Evolutionary conservation across 768 basidiomycete species (phyloP).

Genomic region (Rhizopogon sp.): DNA sequence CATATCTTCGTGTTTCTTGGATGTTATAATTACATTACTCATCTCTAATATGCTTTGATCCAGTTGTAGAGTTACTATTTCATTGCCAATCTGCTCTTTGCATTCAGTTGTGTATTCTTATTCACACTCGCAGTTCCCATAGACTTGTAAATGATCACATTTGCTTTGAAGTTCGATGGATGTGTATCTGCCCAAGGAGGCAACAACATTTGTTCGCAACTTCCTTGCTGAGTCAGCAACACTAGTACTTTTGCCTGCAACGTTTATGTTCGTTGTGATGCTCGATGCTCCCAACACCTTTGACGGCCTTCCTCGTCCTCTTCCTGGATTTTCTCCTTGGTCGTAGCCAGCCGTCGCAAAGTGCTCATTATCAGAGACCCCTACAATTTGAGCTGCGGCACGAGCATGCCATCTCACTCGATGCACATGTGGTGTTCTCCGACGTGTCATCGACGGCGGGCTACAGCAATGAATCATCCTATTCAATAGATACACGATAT

Average conservation of each 20-base stretch:
- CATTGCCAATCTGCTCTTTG: background rate
- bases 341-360: conserved; percentile 3
- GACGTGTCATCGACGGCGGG: conserved; percentile 30
- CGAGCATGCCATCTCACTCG: conserved; percentile 47
- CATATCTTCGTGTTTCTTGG: background rate
- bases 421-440: conserved; percentile 50
- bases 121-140: background rate
- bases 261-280: conserved; percentile 7
- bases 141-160: no score
- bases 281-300: conserved; percentile 34
- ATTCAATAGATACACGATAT: conserved; percentile 34
- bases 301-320: conserved; percentile 45
- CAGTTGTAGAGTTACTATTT: background rate
- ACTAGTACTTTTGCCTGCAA: conserved; percentile 11
- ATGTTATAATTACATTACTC: background rate
- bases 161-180: no score
- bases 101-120: conserved; percentile 1
- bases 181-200: no score
- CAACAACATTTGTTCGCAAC: no score
- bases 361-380: background rate
- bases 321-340: conserved; percentile 26
- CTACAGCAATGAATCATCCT: conserved; percentile 18
- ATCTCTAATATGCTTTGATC: background rate
- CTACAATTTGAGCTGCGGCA: conserved; percentile 57
- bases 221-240: background rate